Conservation (phyloP, 1,139 yeast species). For the Yamadazyma triangularis region DNA sequence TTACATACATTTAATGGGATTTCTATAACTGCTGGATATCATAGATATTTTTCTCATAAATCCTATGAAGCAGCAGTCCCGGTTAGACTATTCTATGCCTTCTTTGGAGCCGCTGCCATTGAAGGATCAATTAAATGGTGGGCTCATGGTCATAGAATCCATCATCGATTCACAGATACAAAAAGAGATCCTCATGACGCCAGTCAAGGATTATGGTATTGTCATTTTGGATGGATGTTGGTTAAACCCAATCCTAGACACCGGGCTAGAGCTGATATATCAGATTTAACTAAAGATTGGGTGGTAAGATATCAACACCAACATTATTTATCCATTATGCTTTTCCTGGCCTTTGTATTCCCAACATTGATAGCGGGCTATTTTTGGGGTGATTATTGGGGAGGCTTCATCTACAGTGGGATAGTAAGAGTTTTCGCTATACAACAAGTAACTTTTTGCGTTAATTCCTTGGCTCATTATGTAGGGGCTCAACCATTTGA, state of each 20-base stretch:
- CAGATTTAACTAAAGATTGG: slow-evolving; percentile 88
- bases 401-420: slow-evolving; percentile 92
- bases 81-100: slow-evolving; percentile 65
- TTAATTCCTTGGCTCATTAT: slow-evolving; percentile 97
- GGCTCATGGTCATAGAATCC: slow-evolving; percentile 96
- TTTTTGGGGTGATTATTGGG: slow-evolving; percentile 85
- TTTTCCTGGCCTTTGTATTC: slow-evolving; percentile 60
- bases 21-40: slow-evolving; percentile 88
- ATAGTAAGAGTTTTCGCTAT: slow-evolving; percentile 75
- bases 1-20: slow-evolving; percentile 74
- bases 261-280: slow-evolving; percentile 94
- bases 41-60: slow-evolving; percentile 76
- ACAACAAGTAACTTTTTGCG: slow-evolving; percentile 98
- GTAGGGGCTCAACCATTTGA: slow-evolving; percentile 97
- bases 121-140: slow-evolving; percentile 99
- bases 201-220: slow-evolving; percentile 89
- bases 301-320: slow-evolving; percentile 90
- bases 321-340: slow-evolving; percentile 72
- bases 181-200: slow-evolving; percentile 97
- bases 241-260: slow-evolving; percentile 88
- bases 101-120: slow-evolving; percentile 91
- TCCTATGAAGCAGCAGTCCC: slow-evolving; percentile 76
- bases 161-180: slow-evolving; percentile 96
- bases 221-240: slow-evolving; percentile 98
- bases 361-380: slow-evolving; percentile 78